Base-by-base conservation (phyloP, 495 filamentous ascomycete genomes). In the Xylaria castorea region DNA sequence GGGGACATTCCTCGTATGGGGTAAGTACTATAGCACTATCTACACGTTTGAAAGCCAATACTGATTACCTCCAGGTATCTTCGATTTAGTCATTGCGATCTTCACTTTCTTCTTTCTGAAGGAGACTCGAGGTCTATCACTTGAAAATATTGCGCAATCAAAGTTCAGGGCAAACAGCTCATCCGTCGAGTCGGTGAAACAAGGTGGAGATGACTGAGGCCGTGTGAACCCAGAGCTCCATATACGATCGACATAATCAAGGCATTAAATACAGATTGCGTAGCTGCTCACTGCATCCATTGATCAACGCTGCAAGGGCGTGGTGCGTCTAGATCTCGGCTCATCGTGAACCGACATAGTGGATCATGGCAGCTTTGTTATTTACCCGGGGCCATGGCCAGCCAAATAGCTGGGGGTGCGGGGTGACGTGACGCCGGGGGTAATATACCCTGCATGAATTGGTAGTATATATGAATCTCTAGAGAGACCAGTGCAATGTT, bases 1-100 rank as follows among this genome's bases (percentile, higher is more conserved):
- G 84, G 85, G 81, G 2, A 89, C 87, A 1, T 89, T 89, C 67
- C 66, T 86, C 38, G 71, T 90, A 32, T 89, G 77, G 75, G 77
- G 73, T 77, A 65, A 75, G 71, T 51, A 58, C 3, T 3, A 42
- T 32, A 32, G 20, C 14, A 25, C 20, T 2, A 60, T 14, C 4
- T 63, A 1, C 32, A 16, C 20, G 20, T 32, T 2, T 16, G 30
- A 12, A 42, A 0, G 25, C 18, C 3, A 9, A 32, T 61, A 25
- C 40, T 67, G 20, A 67, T 14, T 7, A 1, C 42, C 7, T 20
- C 8, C 9, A 77, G 77, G 75, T 14, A 66, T 77, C 22, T 75
- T 79, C 32, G 75, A 77, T 42, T 60, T 70, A 12, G 62, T 76
- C 51, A 77, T 79, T 46, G 74, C 77, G 1, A 25, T 75, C 22